Evolutionary conservation across 1,284 basidiomycete genomes (phyloP).

Genomic region (Termitomyces sp.): DNA sequence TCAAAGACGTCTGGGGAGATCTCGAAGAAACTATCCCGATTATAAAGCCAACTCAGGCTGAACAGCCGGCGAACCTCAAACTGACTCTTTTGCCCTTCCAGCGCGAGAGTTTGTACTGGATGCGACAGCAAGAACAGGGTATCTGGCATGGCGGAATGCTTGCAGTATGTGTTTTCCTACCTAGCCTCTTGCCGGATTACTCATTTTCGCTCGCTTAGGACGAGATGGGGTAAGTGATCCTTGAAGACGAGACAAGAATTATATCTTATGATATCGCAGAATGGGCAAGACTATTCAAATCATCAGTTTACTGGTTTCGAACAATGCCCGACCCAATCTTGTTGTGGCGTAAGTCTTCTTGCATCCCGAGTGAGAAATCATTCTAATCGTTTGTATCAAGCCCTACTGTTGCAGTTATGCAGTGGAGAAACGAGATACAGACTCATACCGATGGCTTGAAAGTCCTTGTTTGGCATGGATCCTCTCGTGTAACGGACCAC

Average conservation of each 20-base stretch:
- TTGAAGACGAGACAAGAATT: neutral
- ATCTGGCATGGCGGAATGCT: conserved; percentile 92
- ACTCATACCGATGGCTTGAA: conserved; percentile 75
- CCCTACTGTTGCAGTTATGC: conserved; percentile 96
- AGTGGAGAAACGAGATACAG: conserved; percentile 96
- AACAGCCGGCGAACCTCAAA: conserved; percentile 80
- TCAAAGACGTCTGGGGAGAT: conserved; percentile 86
- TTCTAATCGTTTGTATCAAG: conserved; percentile 30
- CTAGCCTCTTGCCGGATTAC: neutral
- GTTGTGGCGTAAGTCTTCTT: conserved; percentile 75
- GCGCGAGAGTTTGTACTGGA: conserved; percentile 92
- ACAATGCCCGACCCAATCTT: conserved; percentile 77
- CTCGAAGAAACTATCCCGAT: conserved; percentile 63
- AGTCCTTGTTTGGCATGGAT: conserved; percentile 91
- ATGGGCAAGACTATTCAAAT: conserved; percentile 99
- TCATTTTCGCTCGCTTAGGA: conserved; percentile 44
- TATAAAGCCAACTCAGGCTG: conserved; percentile 64
- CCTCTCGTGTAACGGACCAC: conserved; percentile 57
- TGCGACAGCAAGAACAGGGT: conserved; percentile 89
- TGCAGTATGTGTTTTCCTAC: conserved; percentile 52
- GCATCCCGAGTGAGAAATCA: neutral
- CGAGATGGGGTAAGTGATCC: conserved; percentile 75
- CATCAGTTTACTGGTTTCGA: conserved; percentile 83
- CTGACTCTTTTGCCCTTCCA: conserved; percentile 76
- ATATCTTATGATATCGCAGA: conserved; percentile 35